Percentiles rank a stretch among this genome's conserved stretches.
Evolutionary conservation across 108 stramenopile species (phyloP).

Genomic region (Nitzschia palea): DNA sequence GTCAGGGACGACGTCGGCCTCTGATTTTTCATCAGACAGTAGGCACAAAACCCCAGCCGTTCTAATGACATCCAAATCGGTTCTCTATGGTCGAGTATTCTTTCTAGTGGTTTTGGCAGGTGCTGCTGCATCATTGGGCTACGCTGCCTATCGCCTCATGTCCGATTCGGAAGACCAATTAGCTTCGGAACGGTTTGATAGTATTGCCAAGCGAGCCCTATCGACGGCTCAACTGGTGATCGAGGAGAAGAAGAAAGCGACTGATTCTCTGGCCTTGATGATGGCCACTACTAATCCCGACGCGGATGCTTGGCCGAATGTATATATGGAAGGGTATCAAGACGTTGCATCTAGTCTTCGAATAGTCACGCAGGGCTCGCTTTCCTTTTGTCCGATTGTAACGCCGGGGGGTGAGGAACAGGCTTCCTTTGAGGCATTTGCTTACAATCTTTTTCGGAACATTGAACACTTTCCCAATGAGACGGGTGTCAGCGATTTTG

Average conservation of each 20-base stretch:
- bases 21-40: too few relatives aligned
- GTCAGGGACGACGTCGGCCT: too few relatives aligned
- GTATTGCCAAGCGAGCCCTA: slow-evolving; percentile 13
- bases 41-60: too few relatives aligned
- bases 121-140: not conserved
- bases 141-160: slow-evolving; percentile 7
- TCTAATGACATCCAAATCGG: too few relatives aligned
- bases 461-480: too few relatives aligned
- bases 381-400: slow-evolving; percentile 26
- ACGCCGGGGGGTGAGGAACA: too few relatives aligned
- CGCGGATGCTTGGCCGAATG: slow-evolving; percentile 17
- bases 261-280: slow-evolving; percentile 8
- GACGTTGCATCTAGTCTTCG: slow-evolving; percentile 14
- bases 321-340: slow-evolving; percentile 4
- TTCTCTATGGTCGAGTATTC: not conserved
- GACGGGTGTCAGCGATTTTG: slow-evolving; percentile 26
- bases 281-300: not conserved
- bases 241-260: slow-evolving; percentile 10
- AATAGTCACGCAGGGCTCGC: not conserved
- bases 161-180: not conserved
- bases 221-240: not conserved
- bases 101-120: not conserved
- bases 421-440: too few relatives aligned
- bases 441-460: too few relatives aligned
- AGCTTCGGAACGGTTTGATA: slow-evolving; percentile 16